Conservation (phyloP, 805 yeast species). For the Cyberlindnera amylophila region DNA sequence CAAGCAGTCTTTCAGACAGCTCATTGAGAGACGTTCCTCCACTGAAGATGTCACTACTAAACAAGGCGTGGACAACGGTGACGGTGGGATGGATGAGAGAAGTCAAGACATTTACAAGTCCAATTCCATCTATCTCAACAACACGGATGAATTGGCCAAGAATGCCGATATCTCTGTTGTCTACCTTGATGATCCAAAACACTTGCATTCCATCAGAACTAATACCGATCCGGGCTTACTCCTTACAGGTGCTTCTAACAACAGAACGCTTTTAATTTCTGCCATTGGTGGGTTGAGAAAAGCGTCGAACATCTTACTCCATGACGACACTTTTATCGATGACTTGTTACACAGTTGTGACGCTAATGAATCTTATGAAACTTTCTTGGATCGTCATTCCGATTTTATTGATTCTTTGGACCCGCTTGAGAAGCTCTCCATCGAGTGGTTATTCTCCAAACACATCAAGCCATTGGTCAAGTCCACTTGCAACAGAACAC, state of each 20-base stretch:
- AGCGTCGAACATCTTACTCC: conserved; percentile 29
- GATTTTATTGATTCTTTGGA: conserved; percentile 13
- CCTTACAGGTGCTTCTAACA: conserved; percentile 13
- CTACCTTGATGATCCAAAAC: conserved; percentile 35
- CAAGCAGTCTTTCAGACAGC: conserved; percentile 24
- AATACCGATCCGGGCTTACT: conserved; percentile 37
- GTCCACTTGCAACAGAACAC: conserved; percentile 15
- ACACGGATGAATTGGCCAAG: conserved; percentile 17
- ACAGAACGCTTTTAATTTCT: conserved; percentile 33
- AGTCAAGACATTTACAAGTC: conserved; percentile 12
- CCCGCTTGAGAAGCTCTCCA: conserved; percentile 25
- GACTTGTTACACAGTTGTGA: conserved; percentile 15
- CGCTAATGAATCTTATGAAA: conserved; percentile 12
- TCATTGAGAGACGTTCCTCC: conserved; percentile 11
- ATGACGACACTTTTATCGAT: conserved; percentile 11
- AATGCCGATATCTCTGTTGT: conserved; percentile 8
- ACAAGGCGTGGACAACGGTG: background rate
- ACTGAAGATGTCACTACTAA: conserved; percentile 3
- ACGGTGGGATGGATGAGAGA: conserved; percentile 3
- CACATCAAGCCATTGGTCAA: conserved; percentile 24
- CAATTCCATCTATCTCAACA: conserved; percentile 25
- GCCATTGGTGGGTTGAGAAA: conserved; percentile 43
- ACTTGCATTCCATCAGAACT: conserved; percentile 31
- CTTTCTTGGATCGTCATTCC: conserved; percentile 10
- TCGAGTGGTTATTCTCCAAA: conserved; percentile 27